Base-by-base conservation (phyloP, 1,284 basidiomycete genomes). In the Sporisorium reilianum region DNA sequence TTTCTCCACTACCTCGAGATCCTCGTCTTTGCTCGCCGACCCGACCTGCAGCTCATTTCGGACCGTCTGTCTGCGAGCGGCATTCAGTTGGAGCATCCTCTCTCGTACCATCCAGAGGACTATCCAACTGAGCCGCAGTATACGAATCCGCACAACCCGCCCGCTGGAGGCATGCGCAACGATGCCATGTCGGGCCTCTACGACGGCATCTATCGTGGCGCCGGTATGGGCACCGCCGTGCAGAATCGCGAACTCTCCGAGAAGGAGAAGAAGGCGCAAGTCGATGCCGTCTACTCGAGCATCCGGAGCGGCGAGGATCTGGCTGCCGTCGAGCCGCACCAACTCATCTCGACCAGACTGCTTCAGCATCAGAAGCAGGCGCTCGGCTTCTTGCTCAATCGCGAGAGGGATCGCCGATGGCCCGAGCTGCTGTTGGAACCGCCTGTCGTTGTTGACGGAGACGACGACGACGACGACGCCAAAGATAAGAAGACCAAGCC, bases 321-420 rank as follows among this genome's bases (percentile, higher is more conserved):
- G 23, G 86, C 88, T 16, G 93, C 96, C 85, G 93, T 92, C 16
- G 91, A 95, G 83, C 71, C 80, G 0, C 88, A 92, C 89, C 86
- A 89, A n/a, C 90, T 94, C 80, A 90, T 99, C 68, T 91, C 90
- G 36, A 97, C 97, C n/a, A 88, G 86, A 46, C 88, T 99, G 9
- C 98, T 98, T 85, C 93, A 95, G 18, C 97, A 99, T 87, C 97
- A 99, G 87, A 96, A 96, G 87, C 96, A 97, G 85, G 97, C 95
- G 23, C 88, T 99, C 23, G 94, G 95, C 0, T 99, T 99, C 86
- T 87, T 99, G 51, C 88, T 98, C n/a, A 93, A 96, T 80, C 90
- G 95, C 41, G 97, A 99, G 85, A 67, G 62, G 50, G 72, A 71
- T 53, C 71, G 79, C 12, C 44, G 51, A 5, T 80, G 72, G 64